Conservation (phyloP, 176 grass and related monocot genomes). For the Aegilops bicornis region DNA sequence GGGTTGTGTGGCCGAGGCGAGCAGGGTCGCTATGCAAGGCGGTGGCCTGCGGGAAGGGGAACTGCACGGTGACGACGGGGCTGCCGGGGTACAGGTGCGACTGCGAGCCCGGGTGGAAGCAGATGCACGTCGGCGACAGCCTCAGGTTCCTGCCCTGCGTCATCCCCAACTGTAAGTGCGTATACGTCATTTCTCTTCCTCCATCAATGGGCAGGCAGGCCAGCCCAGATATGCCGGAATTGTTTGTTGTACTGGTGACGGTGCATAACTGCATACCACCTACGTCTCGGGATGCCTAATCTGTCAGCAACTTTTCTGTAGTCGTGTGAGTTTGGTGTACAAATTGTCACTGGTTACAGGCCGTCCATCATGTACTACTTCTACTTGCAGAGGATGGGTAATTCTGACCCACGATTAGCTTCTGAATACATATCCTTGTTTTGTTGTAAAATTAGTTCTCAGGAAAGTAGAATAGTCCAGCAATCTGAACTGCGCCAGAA, state of each 20-base stretch:
- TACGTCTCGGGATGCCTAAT: neutral
- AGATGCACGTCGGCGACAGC: constrained; percentile 64
- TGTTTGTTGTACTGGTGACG: neutral
- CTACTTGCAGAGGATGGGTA: neutral
- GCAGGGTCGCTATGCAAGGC: constrained; percentile 62
- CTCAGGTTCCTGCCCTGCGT: constrained; percentile 80
- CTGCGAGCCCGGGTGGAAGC: constrained; percentile 73
- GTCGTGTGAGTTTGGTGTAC: neutral
- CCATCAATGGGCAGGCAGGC: constrained; percentile 9
- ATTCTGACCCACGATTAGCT: neutral
- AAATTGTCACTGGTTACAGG: neutral
- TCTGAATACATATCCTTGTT: neutral
- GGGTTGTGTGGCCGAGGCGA: neutral
- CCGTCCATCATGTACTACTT: neutral
- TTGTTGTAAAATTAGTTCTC: neutral
- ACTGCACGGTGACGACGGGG: constrained; percentile 47
- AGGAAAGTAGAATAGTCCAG: neutral
- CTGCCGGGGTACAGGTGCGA: constrained; percentile 62
- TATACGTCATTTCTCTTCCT: neutral
- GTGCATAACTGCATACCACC: constrained; percentile 11
- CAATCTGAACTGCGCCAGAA: neutral
- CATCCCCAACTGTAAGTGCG: constrained; percentile 82
- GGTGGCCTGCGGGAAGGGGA: constrained; percentile 76
- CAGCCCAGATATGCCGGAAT: neutral
- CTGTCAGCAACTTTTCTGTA: neutral